Evolutionary conservation across 1,284 basidiomycete genomes (phyloP), one percentile per base, ranked within the genome.

Genomic region (Naganishia sp.): DNA sequence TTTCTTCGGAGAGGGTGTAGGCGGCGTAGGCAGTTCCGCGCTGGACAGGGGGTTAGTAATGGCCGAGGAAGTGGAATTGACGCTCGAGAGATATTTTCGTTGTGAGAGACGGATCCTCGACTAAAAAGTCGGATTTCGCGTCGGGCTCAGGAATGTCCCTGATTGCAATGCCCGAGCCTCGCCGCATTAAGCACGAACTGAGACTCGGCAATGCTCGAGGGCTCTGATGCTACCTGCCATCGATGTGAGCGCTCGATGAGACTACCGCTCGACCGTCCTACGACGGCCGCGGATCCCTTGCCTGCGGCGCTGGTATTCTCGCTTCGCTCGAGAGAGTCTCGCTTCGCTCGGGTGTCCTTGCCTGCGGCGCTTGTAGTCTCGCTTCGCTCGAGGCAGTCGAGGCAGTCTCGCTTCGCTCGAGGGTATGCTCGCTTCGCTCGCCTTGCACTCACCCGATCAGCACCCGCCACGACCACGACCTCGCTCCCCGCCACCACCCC

Each of bases 1-100:
- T 85, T 71, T 89, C 87, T 74, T 89, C 88, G 11, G 86, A 86
- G 64, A 87, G 84, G 70, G 88, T 86, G 72, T 89, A 89, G 42
- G 89, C 71, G 3, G 83, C 87, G 71, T 82, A 89, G 31, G 89
- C 87, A 0, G 87, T 85, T 9, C 78, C 78, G 53, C 74, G 66
- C 70, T 74, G 52, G 23, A 2, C 15, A 44, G 18, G 57, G 15
- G 48, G 69, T 68, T 50, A 71, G 61, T 33, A 86, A 87, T 53
- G 87, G 77, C 75, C 85, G 77, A 88, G 87, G 0, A 85, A 80
- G 6, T 87, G 87, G 68, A 6, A 46, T 39, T 13, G 13, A 39
- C 10, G 36, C 28, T 28, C 28, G 28, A 28, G 28, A 28, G 28
- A 1, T 1, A 5, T 28, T 28, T 1, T 28, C 21, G 28, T 5